Evolutionary conservation across 1,284 basidiomycete genomes (phyloP).

Genomic region (Lentinula novae-zelandiae): DNA sequence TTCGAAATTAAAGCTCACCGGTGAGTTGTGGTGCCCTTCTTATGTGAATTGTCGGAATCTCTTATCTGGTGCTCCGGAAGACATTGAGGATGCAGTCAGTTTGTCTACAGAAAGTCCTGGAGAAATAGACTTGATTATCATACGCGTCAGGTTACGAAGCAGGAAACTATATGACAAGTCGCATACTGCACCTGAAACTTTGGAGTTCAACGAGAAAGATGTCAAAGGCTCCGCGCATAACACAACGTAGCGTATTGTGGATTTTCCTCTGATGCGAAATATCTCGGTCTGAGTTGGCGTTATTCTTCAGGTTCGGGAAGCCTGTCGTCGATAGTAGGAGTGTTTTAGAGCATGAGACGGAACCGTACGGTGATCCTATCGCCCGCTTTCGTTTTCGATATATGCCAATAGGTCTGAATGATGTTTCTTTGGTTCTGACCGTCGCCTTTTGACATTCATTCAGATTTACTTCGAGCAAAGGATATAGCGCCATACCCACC

Average conservation of each 20-base stretch:
- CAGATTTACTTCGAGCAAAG: conserved; percentile 5
- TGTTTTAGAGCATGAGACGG: not conserved
- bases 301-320: not conserved
- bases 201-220: conserved; percentile 4
- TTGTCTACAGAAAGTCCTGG: not conserved
- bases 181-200: not conserved
- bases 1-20: not conserved
- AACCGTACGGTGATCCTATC: conserved; percentile 2
- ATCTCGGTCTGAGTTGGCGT: not conserved
- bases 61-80: not conserved
- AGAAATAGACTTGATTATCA: not conserved
- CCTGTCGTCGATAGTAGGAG: not conserved
- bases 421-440: not conserved
- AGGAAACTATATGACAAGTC: not conserved
- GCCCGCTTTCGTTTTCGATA: conserved; percentile 6
- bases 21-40: not conserved
- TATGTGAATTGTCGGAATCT: not conserved
- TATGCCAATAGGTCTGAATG: not conserved
- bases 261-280: too few species aligned
- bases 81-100: not conserved
- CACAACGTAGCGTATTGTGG: not conserved
- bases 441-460: not conserved
- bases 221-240: not conserved
- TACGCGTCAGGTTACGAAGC: not conserved
- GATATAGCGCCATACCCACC: conserved; percentile 2